A percentile compares a stretch with the other conserved stretches of the same genome.
Evolutionary conservation across 495 filamentous ascomycete genomes (phyloP).

Genomic region (Staphylotrichum tortipilum): DNA sequence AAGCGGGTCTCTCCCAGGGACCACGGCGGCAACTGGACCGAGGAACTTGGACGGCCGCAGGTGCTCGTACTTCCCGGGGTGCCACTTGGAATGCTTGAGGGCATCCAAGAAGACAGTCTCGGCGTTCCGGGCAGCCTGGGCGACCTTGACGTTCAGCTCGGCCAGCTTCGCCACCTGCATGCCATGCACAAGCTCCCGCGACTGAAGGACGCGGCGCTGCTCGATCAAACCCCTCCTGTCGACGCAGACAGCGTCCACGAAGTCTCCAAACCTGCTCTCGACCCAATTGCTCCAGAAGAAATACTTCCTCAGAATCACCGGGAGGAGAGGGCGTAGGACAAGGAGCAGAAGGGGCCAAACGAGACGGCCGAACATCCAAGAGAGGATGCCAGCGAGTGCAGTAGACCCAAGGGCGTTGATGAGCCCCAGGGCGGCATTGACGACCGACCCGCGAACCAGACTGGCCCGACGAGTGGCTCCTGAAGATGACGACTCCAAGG

Average conservation of each 20-base stretch:
- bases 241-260: conserved; percentile 6
- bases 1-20: conserved; percentile 1
- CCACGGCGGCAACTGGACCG: background rate
- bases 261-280: background rate
- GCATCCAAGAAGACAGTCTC: background rate
- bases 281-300: background rate
- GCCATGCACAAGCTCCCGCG: background rate
- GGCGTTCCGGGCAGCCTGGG: background rate
- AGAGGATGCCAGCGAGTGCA: background rate
- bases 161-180: background rate
- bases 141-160: background rate
- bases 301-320: background rate
- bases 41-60: background rate
- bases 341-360: background rate
- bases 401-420: background rate
- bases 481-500: background rate
- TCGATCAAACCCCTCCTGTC: background rate
- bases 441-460: background rate
- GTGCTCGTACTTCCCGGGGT: background rate
- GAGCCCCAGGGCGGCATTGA: background rate
- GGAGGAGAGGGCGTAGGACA: background rate
- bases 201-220: background rate
- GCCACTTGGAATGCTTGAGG: background rate
- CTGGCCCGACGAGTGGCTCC: background rate
- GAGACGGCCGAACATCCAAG: background rate